These are phyloP conservation scores for Neurospora terricola DNA, from an alignment of 495 filamentous ascomycete genomes.

Conservation along the genomic window DNA sequence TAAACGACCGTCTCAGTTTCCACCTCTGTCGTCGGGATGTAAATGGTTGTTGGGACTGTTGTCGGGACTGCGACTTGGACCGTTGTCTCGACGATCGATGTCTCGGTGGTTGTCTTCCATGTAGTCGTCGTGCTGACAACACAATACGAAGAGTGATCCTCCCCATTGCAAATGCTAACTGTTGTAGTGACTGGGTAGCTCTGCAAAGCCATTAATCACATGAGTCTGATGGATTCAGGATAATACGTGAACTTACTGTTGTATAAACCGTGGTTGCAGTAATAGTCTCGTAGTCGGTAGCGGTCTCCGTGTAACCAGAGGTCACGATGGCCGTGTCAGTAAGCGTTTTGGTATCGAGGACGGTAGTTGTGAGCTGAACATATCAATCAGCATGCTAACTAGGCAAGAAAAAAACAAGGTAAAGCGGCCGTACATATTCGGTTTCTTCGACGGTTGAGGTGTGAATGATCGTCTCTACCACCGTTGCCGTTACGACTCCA, in stretches of 20 bases:
- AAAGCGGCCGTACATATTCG: not conserved
- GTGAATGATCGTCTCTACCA: not conserved
- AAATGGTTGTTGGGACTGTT: constrained; percentile 9
- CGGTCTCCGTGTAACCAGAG: constrained; percentile 1
- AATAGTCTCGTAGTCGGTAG: constrained; percentile 13
- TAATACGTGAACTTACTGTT: constrained; percentile 6
- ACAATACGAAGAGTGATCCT: constrained; percentile 7
- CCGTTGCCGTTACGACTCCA: constrained; percentile 3
- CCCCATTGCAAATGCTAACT: constrained; percentile 11
- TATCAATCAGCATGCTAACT: not conserved
- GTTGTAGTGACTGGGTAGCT: constrained; percentile 14
- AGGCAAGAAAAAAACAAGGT: accelerated
- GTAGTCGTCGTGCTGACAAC: constrained; percentile 16
- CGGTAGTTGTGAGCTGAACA: not conserved
- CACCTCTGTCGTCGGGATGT: constrained; percentile 2
- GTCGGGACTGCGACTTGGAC: not conserved
- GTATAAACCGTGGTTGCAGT: constrained; percentile 10
- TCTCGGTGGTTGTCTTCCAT: constrained; percentile 15
- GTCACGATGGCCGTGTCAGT: constrained; percentile 9
- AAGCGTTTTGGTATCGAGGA: not conserved
- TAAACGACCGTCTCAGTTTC: constrained; percentile 2
- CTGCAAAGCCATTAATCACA: constrained; percentile 4
- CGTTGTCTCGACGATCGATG: constrained; percentile 5
- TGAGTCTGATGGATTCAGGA: not conserved
- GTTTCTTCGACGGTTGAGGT: constrained; percentile 1